A percentile compares a stretch with the other conserved stretches of the same genome.
Conservation (phyloP, 148 eudicot species). For the Linanthus parryae region DNA sequence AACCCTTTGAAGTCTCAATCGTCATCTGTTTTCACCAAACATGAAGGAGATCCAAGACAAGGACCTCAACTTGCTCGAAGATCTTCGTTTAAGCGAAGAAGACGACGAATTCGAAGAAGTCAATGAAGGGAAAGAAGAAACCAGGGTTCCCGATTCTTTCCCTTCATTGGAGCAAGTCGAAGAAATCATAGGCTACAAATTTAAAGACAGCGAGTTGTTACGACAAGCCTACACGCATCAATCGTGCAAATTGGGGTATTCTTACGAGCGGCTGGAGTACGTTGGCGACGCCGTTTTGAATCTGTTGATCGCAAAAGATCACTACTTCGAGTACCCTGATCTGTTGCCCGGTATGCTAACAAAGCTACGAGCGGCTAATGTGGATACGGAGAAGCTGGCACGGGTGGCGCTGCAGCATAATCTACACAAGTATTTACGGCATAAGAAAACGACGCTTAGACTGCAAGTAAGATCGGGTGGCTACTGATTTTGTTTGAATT, state of each 20-base stretch:
- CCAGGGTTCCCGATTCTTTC: background rate
- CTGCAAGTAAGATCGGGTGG: constrained; percentile 24
- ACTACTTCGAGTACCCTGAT: constrained; percentile 20
- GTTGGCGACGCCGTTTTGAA: constrained; percentile 37
- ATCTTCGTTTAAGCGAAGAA: no score
- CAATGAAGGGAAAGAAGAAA: background rate
- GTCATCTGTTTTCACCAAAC: no score
- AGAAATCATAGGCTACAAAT: constrained; percentile 19
- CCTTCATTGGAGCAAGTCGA: background rate
- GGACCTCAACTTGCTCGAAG: background rate
- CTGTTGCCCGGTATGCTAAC: constrained; percentile 28
- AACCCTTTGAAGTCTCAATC: no score
- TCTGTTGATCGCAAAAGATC: constrained; percentile 20
- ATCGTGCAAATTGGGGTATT: constrained; percentile 14
- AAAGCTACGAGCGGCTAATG: constrained; percentile 32
- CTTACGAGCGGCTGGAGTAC: constrained; percentile 34
- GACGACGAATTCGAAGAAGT: no score
- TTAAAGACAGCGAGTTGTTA: constrained; percentile 17
- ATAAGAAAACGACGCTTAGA: constrained; percentile 11
- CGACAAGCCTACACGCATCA: constrained; percentile 31
- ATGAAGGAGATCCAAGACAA: background rate
- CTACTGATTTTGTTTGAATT: no score
- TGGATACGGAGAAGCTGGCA: constrained; percentile 44
- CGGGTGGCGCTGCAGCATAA: constrained; percentile 27
- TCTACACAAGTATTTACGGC: constrained; percentile 24